Evolutionary conservation across 192 early-diverging fungal genomes (phyloP), one percentile per base, ranked within the genome.

Genomic region (Jimgerdemannia lactiflua): DNA sequence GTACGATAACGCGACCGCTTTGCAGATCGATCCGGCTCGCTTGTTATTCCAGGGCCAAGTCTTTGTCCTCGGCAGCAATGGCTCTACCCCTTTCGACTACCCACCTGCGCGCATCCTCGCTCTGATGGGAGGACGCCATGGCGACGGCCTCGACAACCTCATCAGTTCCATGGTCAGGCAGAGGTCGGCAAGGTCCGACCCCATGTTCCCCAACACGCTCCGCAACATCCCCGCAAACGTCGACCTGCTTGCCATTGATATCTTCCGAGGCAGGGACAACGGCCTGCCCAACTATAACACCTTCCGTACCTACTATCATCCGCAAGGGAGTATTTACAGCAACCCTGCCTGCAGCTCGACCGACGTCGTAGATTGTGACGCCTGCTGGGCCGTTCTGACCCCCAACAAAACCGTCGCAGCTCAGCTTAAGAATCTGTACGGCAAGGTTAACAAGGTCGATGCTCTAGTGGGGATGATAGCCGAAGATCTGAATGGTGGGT

Each of bases 311-410:
- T 44, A 44, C 10, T 71, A 44, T n/a, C 42, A 71, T 42, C 42
- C 42, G 2, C 29, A 29, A 29, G 70, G 70, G 9, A 44, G 42
- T 40, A 44, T 71, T 42, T 71, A 71, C 70, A 71, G 3, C 19
- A 44, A 71, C 49, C 39, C 29, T n/a, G 42, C 42, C 42, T 71
- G 70, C 70, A 19, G 42, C 29, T 44, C 42, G n/a, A 71, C 70
- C 49, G 70, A 1, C 20, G 39, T 3, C 70, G 49, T 41, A 44
- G 70, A 71, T 3, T 1, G 42, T 7, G 29, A 11, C 8, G 29
- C 42, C 19, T 71, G 70, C 70, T 71, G 42, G 19, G 70, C 42
- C 42, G 70, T 71, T n/a, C 42, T 71, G 10, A 71, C 70, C 70
- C 3, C 42, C 70, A 40, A 71, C 70, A 71, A 71, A n/a, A 71